These are phyloP conservation scores for Cucumis sativus DNA, from an alignment of 306 rosid species.

Conservation along the genomic window DNA sequence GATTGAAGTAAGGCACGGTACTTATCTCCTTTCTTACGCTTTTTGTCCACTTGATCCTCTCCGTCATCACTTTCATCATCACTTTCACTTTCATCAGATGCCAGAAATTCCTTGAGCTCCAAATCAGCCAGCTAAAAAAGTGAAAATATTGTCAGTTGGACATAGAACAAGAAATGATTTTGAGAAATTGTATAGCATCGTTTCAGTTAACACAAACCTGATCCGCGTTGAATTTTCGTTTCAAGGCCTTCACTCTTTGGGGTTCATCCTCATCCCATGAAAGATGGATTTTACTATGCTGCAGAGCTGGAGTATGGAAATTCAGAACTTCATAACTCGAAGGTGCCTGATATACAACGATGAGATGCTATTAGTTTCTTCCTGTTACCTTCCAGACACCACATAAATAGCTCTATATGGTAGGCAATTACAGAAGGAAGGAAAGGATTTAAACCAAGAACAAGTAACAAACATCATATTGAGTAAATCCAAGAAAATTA, in stretches of 20 bases:
- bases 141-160: background rate
- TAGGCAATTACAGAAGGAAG: background rate
- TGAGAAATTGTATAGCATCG: background rate
- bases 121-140: slow-evolving; percentile 48
- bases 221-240: slow-evolving; percentile 51
- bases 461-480: background rate
- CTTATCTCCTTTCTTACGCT: slow-evolving; percentile 27
- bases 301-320: slow-evolving; percentile 74
- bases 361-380: background rate
- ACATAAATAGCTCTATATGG: background rate
- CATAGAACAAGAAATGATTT: background rate
- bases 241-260: slow-evolving; percentile 48
- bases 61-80: slow-evolving; percentile 34
- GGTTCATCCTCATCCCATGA: slow-evolving; percentile 98
- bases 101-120: slow-evolving; percentile 61
- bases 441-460: background rate
- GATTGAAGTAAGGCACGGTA: slow-evolving; percentile 51
- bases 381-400: background rate
- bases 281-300: slow-evolving; percentile 55
- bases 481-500: background rate
- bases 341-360: slow-evolving; percentile 42
- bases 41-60: slow-evolving; percentile 32
- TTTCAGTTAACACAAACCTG: slow-evolving; percentile 37
- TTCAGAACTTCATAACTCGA: slow-evolving; percentile 47
- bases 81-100: slow-evolving; percentile 65